Evolutionary conservation across 345 rosid genomes (phyloP).

Genomic region (Hibiscus tridactylites): DNA sequence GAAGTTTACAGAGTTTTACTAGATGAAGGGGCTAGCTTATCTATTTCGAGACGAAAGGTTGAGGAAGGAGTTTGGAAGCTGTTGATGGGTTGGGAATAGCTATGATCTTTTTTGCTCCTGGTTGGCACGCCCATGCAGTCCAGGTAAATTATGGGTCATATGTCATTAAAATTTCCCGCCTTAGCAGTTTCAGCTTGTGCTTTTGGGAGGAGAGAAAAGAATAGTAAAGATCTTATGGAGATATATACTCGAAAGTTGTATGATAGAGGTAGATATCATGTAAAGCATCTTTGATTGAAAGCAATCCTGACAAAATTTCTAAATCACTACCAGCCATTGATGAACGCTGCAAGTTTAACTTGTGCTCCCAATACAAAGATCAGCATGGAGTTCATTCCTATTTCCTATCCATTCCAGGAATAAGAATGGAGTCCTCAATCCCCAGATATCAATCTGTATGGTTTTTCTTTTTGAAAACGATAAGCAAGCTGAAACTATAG

Average conservation of each 20-base stretch:
- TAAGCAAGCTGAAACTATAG: neutral
- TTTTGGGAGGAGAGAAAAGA: neutral
- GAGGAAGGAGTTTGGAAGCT: conserved; percentile 76
- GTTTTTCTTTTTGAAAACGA: neutral
- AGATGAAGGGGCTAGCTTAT: conserved; percentile 59
- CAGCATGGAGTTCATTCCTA: conserved; percentile 66
- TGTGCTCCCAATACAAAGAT: conserved; percentile 54
- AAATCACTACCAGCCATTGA: no score
- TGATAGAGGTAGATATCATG: conserved; percentile 7
- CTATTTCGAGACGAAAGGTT: conserved; percentile 40
- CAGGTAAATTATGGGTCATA: neutral
- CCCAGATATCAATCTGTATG: conserved; percentile 50
- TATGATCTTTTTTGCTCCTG: neutral
- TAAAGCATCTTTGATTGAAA: neutral
- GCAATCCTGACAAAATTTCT: neutral
- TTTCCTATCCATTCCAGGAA: conserved; percentile 66
- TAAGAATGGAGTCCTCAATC: conserved; percentile 35
- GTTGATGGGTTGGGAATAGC: conserved; percentile 87
- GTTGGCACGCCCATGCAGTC: neutral
- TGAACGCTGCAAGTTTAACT: conserved; percentile 25
- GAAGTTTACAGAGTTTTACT: conserved; percentile 84
- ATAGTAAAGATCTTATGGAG: neutral
- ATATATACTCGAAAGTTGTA: conserved; percentile 5
- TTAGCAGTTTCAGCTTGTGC: neutral
- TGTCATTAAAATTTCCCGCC: neutral